Evolutionary conservation across 306 rosid species (phyloP), one percentile per base, ranked within the genome.

Genomic region (Begonia loranthoides): DNA sequence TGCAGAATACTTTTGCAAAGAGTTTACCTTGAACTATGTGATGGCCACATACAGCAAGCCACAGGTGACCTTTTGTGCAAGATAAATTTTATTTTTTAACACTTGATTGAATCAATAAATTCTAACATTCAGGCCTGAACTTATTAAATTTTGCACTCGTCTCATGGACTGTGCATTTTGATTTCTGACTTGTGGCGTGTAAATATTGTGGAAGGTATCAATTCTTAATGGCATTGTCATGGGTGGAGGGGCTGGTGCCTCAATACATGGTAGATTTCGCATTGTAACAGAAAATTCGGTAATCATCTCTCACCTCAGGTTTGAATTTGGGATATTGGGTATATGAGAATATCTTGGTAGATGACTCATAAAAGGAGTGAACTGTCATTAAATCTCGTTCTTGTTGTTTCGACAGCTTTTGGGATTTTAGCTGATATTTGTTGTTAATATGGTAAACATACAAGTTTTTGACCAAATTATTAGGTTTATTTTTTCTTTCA

Each of bases 171-270:
- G 47, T 3, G 36, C 14, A 48, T 48, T 16, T 11, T 48, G 51
- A 13, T n/a, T 9, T 62, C 59, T 68, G 43, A 69, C 58, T 40
- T 28, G 56, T 44, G 45, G 34, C 57, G 15, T 56, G 45, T 28
- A 28, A 64, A 69, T 59, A 44, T 61, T 24, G 16, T 64, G 72
- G 54, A 54, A 90, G 97, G 90, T 90, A 76, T 90, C 97, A 60
- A 73, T 90, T 59, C 90, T 85, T 52, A 58, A 90, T 56, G 97
- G 97, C 63, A 80, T 82, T 49, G 95, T 90, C 56, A 85, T 90
- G 95, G 97, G 97, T 63, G 97, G 97, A 73, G 95, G 97, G 14
- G 94, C 95, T 19, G 95, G 97, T 43, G 85, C 61, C 72, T 85
- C 97, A 53, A 65, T 90, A 17, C 95, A 90, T 56, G 94, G 95